Conservation (phyloP, 2,329 filamentous ascomycete genomes). For the Epichloe glyceriae region DNA sequence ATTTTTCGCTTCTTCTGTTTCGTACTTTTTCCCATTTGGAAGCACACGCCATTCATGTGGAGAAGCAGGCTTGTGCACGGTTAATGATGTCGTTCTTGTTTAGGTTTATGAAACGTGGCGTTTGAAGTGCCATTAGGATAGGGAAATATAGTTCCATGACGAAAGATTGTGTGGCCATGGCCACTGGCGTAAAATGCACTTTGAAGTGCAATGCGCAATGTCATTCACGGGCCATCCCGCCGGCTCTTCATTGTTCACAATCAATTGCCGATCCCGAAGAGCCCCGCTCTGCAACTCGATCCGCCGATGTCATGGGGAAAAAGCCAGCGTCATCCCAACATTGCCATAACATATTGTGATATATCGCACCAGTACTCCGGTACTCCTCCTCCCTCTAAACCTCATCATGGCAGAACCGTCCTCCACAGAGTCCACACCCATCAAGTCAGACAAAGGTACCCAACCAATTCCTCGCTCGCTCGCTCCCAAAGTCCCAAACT, state of each 20-base stretch:
- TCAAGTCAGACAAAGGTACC: conserved; percentile 4
- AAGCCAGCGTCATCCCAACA: background rate
- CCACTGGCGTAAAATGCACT: too few species aligned
- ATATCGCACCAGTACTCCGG: too few species aligned
- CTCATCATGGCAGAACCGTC: background rate
- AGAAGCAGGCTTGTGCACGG: background rate
- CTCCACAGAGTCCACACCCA: background rate
- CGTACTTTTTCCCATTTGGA: background rate
- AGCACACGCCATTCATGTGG: background rate
- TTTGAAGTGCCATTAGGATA: background rate
- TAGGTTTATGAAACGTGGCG: background rate
- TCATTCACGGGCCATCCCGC: background rate
- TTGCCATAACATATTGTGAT: too few species aligned
- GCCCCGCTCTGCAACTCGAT: background rate
- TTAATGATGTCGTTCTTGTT: background rate
- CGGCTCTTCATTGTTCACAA: background rate
- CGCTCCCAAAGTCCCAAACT: background rate
- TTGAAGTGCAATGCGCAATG: background rate
- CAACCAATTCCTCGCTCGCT: background rate
- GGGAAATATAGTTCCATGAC: background rate
- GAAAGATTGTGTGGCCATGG: background rate
- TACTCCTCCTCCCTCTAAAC: too few species aligned
- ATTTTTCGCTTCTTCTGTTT: background rate
- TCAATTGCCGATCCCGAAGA: background rate
- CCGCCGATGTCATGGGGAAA: background rate